Percentiles rank a stretch among this genome's conserved stretches.
These are phyloP conservation scores for Fusarium compactum DNA, from an alignment of 2,329 filamentous ascomycete genomes.

Conservation along the genomic window DNA sequence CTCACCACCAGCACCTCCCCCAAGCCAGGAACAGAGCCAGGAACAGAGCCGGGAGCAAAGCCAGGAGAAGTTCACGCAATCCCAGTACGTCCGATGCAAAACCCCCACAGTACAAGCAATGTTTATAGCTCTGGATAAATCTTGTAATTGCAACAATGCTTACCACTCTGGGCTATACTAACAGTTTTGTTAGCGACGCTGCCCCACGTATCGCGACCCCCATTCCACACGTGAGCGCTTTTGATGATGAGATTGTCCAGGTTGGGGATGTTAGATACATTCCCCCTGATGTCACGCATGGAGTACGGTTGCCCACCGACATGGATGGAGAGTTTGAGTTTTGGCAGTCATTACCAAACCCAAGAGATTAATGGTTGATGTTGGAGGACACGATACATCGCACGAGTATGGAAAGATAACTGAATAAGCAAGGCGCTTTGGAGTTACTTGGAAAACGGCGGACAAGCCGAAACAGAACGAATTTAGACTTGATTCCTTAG, in stretches of 20 bases:
- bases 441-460: background rate
- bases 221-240: background rate
- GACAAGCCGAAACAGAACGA: background rate
- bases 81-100: background rate
- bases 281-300: background rate
- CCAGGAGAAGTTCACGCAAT: background rate
- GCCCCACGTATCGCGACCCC: background rate
- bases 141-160: background rate
- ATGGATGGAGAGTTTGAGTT: too few relatives aligned
- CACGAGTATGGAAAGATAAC: too few relatives aligned
- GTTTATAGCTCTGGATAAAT: background rate
- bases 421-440: background rate
- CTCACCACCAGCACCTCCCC: background rate
- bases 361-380: background rate
- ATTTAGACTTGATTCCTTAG: background rate
- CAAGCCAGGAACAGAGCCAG: background rate
- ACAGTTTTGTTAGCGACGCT: background rate
- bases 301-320: too few relatives aligned
- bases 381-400: background rate
- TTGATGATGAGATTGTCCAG: background rate
- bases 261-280: background rate
- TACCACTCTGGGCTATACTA: background rate
- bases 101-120: background rate
- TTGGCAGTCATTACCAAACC: too few relatives aligned
- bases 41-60: too few relatives aligned